Conservation (phyloP, 345 rosid species). For the Salix koriyanagi region DNA sequence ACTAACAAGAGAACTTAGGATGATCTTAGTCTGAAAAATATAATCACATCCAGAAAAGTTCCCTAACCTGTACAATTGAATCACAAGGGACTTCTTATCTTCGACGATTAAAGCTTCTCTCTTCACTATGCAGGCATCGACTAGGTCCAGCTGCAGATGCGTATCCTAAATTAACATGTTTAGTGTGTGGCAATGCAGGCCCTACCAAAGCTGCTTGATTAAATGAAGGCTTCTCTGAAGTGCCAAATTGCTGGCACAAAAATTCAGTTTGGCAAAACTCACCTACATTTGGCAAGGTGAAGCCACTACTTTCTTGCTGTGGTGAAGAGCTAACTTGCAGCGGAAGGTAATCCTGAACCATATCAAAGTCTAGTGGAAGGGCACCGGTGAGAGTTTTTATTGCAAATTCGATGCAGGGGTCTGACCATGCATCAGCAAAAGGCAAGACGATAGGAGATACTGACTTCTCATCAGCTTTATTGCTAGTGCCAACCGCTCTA, state of each 20-base stretch:
- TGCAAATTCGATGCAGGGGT: conserved; percentile 94
- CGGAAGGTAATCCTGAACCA: conserved; percentile 31
- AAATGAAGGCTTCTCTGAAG: conserved; percentile 23
- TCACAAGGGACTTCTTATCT: conserved; percentile 20
- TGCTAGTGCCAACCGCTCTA: conserved; percentile 12
- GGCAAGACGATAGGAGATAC: conserved; percentile 32
- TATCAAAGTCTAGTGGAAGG: conserved; percentile 54
- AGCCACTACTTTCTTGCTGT: conserved; percentile 31
- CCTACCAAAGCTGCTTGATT: conserved; percentile 19
- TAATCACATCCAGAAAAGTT: conserved; percentile 5
- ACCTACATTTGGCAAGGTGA: conserved; percentile 26
- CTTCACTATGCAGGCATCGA: conserved; percentile 18
- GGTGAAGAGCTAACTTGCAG: conserved; percentile 36
- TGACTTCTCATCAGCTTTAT: conserved; percentile 18
- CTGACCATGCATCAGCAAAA: conserved; percentile 56
- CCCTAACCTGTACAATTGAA: conserved; percentile 35
- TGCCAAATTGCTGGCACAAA: conserved; percentile 38
- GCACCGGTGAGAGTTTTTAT: conserved; percentile 81
- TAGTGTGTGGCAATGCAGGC: conserved; percentile 17
- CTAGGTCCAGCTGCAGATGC: conserved; percentile 24
- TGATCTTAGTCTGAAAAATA: conserved; percentile 5
- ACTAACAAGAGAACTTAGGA: not conserved
- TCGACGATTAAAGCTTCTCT: conserved; percentile 24
- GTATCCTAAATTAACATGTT: conserved; percentile 20
- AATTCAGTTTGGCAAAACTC: conserved; percentile 34